Evolutionary conservation across 176 grass and related monocot genomes (phyloP).

Genomic region (Pharus latifolius): DNA sequence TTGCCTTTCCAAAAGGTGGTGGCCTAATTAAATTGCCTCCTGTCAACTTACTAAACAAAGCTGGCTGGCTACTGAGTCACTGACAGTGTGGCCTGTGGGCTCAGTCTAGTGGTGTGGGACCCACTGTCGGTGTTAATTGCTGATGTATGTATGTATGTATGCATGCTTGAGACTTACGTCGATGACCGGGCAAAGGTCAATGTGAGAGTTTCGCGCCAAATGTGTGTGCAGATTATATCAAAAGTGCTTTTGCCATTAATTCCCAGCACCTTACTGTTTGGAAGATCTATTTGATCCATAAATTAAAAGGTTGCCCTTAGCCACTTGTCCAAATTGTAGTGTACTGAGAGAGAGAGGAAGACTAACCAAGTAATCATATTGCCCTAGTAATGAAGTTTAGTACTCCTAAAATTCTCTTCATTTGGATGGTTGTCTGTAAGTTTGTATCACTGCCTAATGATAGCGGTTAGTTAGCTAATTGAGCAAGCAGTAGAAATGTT

Average conservation of each 20-base stretch:
- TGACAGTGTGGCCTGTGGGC: background rate
- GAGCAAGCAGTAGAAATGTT: background rate
- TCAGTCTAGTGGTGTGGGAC: background rate
- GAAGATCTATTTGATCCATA: conserved; percentile 41
- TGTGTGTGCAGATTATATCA: conserved; percentile 25
- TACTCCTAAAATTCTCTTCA: conserved; percentile 8
- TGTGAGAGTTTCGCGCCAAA: conserved; percentile 37
- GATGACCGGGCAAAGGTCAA: conserved; percentile 39
- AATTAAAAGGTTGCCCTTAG: conserved; percentile 21
- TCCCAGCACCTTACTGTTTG: conserved; percentile 50
- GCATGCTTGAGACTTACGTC: background rate
- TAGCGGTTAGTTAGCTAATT: conserved; percentile 36
- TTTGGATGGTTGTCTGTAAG: background rate
- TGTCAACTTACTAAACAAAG: background rate
- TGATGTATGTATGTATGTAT: too few relatives aligned
- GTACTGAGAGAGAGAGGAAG: conserved; percentile 9
- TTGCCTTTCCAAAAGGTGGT: conserved; percentile 42
- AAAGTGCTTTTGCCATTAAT: conserved; percentile 63
- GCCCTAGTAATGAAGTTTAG: background rate
- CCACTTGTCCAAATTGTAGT: conserved; percentile 48
- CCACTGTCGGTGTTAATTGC: background rate
- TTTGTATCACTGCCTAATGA: conserved; percentile 30
- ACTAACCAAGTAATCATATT: background rate
- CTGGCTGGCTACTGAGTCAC: background rate
- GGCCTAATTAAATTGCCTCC: conserved; percentile 1